A percentile compares a stretch with the other conserved stretches of the same genome.
Conservation (phyloP, 139 green algal species). For the Micractinium conductrix region DNA sequence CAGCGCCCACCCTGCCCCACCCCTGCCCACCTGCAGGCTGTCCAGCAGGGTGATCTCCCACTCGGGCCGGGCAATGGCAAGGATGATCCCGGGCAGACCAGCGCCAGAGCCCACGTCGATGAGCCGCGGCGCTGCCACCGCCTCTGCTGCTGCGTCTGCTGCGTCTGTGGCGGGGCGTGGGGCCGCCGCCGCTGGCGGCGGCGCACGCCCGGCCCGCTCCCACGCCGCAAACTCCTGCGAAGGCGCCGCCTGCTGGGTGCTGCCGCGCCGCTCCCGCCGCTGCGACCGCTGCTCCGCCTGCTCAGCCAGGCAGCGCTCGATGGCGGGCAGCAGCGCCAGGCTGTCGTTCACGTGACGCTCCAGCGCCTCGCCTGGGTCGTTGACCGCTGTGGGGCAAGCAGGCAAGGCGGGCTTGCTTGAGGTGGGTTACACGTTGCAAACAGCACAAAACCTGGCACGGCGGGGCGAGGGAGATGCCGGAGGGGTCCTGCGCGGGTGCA, state of each 20-base stretch:
- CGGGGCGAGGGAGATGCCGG: too few relatives aligned
- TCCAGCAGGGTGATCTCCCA: constrained; percentile 89
- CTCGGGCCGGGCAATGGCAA: constrained; percentile 78
- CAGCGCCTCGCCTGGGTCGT: constrained; percentile 61
- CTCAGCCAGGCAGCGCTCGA: constrained; percentile 52
- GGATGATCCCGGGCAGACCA: constrained; percentile 86
- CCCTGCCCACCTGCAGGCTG: constrained; percentile 46
- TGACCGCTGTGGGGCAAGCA: constrained; percentile 58
- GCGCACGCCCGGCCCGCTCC: neutral
- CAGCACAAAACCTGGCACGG: neutral
- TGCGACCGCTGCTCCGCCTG: neutral
- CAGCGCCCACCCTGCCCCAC: neutral
- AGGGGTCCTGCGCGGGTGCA: too few relatives aligned
- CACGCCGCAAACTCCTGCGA: neutral
- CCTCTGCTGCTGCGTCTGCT: neutral
- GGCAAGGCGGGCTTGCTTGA: too few relatives aligned
- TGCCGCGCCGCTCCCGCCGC: neutral
- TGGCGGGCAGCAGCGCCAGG: constrained; percentile 78
- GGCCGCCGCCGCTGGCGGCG: neutral
- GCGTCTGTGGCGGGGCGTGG: too few relatives aligned
- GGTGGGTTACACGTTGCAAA: neutral
- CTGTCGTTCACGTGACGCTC: constrained; percentile 79
- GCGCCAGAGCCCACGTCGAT: constrained; percentile 93
- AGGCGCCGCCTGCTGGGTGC: too few relatives aligned
- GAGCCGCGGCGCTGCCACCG: constrained; percentile 38